Percentiles rank a stretch among this genome's conserved stretches.
Conservation (phyloP, 148 eudicot genomes). For the Rhododendron ferrugineum region DNA sequence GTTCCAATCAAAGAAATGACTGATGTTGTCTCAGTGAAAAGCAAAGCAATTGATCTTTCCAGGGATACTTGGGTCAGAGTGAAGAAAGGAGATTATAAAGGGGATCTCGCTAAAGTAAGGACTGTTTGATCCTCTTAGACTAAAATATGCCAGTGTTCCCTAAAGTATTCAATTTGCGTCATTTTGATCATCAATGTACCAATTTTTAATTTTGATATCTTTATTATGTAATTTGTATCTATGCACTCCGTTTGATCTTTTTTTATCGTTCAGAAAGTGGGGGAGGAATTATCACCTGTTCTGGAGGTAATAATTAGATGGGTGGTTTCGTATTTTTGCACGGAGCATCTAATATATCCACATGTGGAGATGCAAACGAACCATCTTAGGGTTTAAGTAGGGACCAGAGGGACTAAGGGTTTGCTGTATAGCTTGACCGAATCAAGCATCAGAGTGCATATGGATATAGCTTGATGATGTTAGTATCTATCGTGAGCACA, state of each 20-base stretch:
- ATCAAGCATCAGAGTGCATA: not conserved
- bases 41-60: constrained; percentile 75
- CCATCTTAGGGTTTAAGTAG: not conserved
- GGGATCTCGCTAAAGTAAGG: constrained; percentile 92
- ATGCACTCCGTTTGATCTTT: not conserved
- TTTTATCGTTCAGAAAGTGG: not conserved
- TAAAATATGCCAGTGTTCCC: not conserved
- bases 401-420: not conserved
- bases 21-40: constrained; percentile 93
- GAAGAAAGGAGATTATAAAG: constrained; percentile 85
- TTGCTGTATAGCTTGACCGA: not conserved
- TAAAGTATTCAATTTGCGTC: not conserved
- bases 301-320: not conserved
- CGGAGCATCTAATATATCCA: not conserved
- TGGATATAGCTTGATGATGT: not conserved
- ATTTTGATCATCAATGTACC: not conserved
- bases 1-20: constrained; percentile 99
- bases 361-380: not conserved
- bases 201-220: not conserved
- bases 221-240: not conserved
- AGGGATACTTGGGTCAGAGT: constrained; percentile 95
- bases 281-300: not conserved
- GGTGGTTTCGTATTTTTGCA: not conserved
- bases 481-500: not conserved
- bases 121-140: not conserved